A percentile compares a stretch with the other conserved stretches of the same genome.
Conservation (phyloP, 1,284 basidiomycete genomes). For the Rhodotorula sp. region DNA sequence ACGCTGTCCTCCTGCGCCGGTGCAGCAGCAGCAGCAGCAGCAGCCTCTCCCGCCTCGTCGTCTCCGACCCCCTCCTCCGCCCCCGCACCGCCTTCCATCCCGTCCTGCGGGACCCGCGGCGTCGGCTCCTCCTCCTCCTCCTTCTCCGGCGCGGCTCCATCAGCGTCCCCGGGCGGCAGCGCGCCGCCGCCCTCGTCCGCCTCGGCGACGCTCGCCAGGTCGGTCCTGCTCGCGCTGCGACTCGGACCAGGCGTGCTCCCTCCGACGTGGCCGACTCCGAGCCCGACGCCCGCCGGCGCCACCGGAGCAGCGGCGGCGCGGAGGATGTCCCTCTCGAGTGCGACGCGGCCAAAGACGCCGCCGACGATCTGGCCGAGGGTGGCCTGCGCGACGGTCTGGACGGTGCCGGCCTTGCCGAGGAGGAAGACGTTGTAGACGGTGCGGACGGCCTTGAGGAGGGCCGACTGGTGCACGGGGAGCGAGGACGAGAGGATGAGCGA, state of each 20-base stretch:
- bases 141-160: too few species aligned
- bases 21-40: too few species aligned
- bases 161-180: not conserved
- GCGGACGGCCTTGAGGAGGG: conserved; percentile 87
- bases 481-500: conserved; percentile 72
- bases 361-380: conserved; percentile 96
- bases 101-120: not conserved
- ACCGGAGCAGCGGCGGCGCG: not conserved
- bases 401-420: conserved; percentile 80
- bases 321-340: conserved; percentile 10
- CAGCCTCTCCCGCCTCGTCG: too few species aligned
- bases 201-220: conserved; percentile 35
- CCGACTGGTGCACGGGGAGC: conserved; percentile 86
- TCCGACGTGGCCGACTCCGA: not conserved
- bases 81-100: not conserved
- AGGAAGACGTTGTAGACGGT: conserved; percentile 97
- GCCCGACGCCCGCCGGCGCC: not conserved
- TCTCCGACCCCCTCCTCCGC: not conserved
- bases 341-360: conserved; percentile 78
- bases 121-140: conserved; percentile 3
- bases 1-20: not conserved
- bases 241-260: conserved; percentile 2
- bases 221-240: conserved; percentile 27
- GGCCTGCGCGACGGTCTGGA: conserved; percentile 94
- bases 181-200: conserved; percentile 5